Evolutionary conservation across 345 rosid genomes (phyloP).

Genomic region (Rhodomyrtus tomentosa): DNA sequence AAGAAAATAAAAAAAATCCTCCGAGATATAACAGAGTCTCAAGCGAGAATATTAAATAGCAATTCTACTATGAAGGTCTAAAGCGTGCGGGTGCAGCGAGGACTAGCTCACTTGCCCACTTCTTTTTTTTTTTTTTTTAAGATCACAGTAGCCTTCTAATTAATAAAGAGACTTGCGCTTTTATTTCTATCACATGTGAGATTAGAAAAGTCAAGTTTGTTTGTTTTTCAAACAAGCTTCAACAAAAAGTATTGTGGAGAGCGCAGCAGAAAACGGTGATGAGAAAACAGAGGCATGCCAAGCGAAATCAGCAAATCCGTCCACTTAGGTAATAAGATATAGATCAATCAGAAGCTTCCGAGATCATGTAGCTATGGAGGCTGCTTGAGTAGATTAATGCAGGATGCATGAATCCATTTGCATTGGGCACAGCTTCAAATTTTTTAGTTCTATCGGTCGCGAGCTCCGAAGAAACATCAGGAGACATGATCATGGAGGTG

Average conservation of each 20-base stretch:
- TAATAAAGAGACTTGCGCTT: too few relatives aligned
- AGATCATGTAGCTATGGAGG: neutral
- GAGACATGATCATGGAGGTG: conserved; percentile 1
- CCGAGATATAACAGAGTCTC: too few relatives aligned
- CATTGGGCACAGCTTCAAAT: neutral
- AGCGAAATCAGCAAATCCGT: conserved; percentile 13
- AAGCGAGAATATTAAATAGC: too few relatives aligned
- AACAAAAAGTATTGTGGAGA: conserved; percentile 4
- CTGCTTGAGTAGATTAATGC: neutral
- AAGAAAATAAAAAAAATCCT: too few relatives aligned
- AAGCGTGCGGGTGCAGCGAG: too few relatives aligned
- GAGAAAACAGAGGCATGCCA: conserved; percentile 9
- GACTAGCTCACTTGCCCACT: too few relatives aligned
- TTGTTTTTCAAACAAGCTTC: too few relatives aligned
- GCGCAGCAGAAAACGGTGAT: neutral
- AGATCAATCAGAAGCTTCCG: conserved; percentile 3
- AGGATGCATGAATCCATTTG: conserved; percentile 17
- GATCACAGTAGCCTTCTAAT: too few relatives aligned
- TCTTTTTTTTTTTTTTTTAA: too few relatives aligned
- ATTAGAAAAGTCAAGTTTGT: too few relatives aligned
- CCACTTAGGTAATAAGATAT: neutral
- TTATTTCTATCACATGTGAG: too few relatives aligned
- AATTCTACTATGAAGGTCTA: too few relatives aligned
- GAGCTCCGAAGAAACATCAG: neutral
- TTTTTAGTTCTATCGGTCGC: neutral